Evolutionary conservation across 1,139 yeast genomes (phyloP).

Genomic region (Candida albicans): DNA sequence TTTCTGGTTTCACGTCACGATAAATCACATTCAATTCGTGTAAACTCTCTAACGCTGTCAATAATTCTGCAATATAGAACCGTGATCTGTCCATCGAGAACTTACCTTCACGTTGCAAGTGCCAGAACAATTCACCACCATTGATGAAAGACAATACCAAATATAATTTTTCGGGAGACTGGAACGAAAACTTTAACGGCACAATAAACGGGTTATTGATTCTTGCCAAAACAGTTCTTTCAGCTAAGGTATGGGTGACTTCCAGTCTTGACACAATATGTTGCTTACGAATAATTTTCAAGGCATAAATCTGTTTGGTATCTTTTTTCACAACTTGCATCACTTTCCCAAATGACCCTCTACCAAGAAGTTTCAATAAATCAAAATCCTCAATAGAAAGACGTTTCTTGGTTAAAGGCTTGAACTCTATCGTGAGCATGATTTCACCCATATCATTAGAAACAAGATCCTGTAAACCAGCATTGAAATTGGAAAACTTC

Average conservation of each 20-base stretch:
- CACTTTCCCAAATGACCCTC: slow-evolving; percentile 97
- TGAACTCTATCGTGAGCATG: slow-evolving; percentile 74
- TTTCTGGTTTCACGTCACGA: slow-evolving; percentile 94
- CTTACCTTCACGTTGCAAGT: slow-evolving; percentile 86
- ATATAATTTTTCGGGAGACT: slow-evolving; percentile 90
- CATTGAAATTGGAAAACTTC: slow-evolving; percentile 35
- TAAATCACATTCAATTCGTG: slow-evolving; percentile 91
- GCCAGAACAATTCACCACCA: slow-evolving; percentile 97
- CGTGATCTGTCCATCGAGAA: slow-evolving; percentile 88
- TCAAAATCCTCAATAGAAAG: slow-evolving; percentile 90
- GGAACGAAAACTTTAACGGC: slow-evolving; percentile 95
- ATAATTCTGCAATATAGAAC: slow-evolving; percentile 89
- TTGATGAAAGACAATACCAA: slow-evolving; percentile 89
- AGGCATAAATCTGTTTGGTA: slow-evolving; percentile 89
- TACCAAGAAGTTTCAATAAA: slow-evolving; percentile 89
- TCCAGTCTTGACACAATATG: slow-evolving; percentile 93
- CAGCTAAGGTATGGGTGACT: slow-evolving; percentile 94
- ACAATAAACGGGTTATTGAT: slow-evolving; percentile 96
- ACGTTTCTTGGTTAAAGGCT: slow-evolving; percentile 65
- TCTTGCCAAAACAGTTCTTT: slow-evolving; percentile 89
- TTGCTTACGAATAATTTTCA: slow-evolving; percentile 89
- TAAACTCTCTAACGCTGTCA: slow-evolving; percentile 87
- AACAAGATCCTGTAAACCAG: slow-evolving; percentile 13
- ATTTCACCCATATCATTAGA: slow-evolving; percentile 46
- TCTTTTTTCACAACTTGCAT: slow-evolving; percentile 97